Evolutionary conservation across 352 stramenopile species (phyloP), one percentile per base, ranked within the genome.

Genomic region (Phytopythium kandeliae): DNA sequence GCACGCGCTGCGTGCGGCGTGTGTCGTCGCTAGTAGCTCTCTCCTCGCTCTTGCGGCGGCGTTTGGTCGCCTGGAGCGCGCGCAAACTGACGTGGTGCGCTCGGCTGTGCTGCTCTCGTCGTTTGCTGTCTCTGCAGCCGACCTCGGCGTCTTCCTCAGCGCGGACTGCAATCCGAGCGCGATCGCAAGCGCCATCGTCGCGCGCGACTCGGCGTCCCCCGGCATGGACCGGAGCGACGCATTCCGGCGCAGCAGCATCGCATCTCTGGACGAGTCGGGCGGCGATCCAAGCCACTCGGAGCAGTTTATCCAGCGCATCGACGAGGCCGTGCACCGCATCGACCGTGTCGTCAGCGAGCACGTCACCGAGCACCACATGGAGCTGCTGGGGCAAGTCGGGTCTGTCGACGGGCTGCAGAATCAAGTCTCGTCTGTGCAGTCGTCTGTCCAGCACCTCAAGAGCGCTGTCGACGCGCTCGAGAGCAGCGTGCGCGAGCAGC

Each of bases 271-370:
- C 47, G 47, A 22, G 21, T 44, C 33, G 17, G 16, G 19, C 21
- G 41, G 24, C 52, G 61, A 62, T 13, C 43, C 63, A 12, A 90
- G 76, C 41, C 62, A 87, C 53, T 92, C 76, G 31, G 78, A 92
- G 60, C 64, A 85, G 31, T 91, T 94, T 62, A 71, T 88, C 38
- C 63, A 86, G 56, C 67, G 66, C 26, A 69, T 92, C 36, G 67
- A 89, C 38, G 61, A 78, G 15, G 76, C 76, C 3, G 78, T 91
- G 53, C 55, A 69, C 13, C 63, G 77, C 51, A 90, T 94, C 49
- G 84, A 94, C 58, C 65, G 69, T 50, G 76, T 85, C 44, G 90
- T 94, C 57, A 75, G 77, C 17, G 73, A 88, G 45, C 82, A 92
- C 59, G 75, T 94, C 24, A 74, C 77, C 42, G 78, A 85, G 40